These are phyloP conservation scores for Pseudognaphalium luteoalbum DNA, from an alignment of 129 eudicot species.

Conservation along the genomic window DNA sequence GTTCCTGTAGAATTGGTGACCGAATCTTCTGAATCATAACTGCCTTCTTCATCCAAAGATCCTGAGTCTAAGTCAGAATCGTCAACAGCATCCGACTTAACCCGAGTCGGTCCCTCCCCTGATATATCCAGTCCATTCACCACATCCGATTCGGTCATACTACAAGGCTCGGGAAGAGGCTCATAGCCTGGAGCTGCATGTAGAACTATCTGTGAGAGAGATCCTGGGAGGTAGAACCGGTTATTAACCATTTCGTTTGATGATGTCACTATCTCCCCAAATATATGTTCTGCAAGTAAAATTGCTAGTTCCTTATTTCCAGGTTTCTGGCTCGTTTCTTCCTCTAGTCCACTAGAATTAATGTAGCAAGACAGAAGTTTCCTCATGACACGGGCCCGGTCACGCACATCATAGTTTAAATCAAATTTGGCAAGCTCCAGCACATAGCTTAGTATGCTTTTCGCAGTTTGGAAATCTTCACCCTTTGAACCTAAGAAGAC, in stretches of 20 bases:
- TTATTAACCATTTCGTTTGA: constrained; percentile 48
- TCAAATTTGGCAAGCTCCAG: constrained; percentile 87
- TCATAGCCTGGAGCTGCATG: constrained; percentile 98
- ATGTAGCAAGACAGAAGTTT: constrained; percentile 51
- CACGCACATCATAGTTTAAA: constrained; percentile 85
- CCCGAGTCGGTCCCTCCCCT: constrained; percentile 35
- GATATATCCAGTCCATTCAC: constrained; percentile 22
- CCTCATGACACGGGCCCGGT: constrained; percentile 76
- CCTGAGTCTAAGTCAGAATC: constrained; percentile 54
- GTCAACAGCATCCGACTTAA: constrained; percentile 39
- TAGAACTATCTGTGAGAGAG: constrained; percentile 88
- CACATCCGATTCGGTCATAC: constrained; percentile 42
- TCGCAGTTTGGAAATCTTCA: constrained; percentile 44
- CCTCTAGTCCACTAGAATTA: constrained; percentile 38
- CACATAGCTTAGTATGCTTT: constrained; percentile 52
- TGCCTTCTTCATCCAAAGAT: constrained; percentile 64
- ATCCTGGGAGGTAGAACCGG: constrained; percentile 92
- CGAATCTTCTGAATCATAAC: constrained; percentile 63
- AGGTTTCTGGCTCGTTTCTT: constrained; percentile 32
- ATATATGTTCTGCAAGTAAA: constrained; percentile 50
- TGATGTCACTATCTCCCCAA: constrained; percentile 44
- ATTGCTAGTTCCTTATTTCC: constrained; percentile 34
- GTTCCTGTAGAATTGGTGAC: constrained; percentile 43
- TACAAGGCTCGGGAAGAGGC: constrained; percentile 89
- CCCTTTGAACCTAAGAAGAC: constrained; percentile 66